Evolutionary conservation across 257 asterid species (phyloP).

Genomic region (Nicotiana attenuata): DNA sequence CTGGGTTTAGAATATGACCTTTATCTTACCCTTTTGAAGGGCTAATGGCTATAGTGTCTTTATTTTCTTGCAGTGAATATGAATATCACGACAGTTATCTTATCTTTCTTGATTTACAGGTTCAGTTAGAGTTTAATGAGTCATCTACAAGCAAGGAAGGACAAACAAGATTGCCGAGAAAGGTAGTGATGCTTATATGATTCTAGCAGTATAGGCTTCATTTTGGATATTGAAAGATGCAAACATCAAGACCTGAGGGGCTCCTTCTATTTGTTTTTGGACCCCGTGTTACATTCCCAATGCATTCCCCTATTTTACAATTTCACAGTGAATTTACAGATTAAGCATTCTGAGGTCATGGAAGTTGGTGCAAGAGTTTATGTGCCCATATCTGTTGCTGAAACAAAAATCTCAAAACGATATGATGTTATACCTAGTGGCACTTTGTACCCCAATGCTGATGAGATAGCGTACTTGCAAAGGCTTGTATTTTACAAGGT

Average conservation of each 20-base stretch:
- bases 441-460: conserved; percentile 85
- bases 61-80: not conserved
- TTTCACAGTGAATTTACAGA: conserved; percentile 34
- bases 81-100: not conserved
- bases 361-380: conserved; percentile 56
- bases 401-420: conserved; percentile 68
- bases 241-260: not conserved
- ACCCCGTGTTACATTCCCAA: not conserved
- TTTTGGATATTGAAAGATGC: not conserved
- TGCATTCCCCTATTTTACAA: conserved; percentile 1
- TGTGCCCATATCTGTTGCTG: conserved; percentile 74
- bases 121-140: conserved; percentile 47
- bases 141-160: conserved; percentile 20
- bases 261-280: conserved; percentile 6
- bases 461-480: conserved; percentile 77
- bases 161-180: conserved; percentile 35
- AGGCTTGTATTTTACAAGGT: conserved; percentile 89
- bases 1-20: not conserved
- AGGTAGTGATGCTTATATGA: conserved; percentile 39
- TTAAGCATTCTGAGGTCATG: conserved; percentile 64
- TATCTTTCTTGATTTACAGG: conserved; percentile 31
- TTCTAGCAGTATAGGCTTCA: not conserved
- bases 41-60: not conserved
- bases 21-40: conserved; percentile 1
- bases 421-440: conserved; percentile 85